These are phyloP conservation scores for Rhodotorula sp. DNA, from an alignment of 1,284 basidiomycete species.

Conservation along the genomic window DNA sequence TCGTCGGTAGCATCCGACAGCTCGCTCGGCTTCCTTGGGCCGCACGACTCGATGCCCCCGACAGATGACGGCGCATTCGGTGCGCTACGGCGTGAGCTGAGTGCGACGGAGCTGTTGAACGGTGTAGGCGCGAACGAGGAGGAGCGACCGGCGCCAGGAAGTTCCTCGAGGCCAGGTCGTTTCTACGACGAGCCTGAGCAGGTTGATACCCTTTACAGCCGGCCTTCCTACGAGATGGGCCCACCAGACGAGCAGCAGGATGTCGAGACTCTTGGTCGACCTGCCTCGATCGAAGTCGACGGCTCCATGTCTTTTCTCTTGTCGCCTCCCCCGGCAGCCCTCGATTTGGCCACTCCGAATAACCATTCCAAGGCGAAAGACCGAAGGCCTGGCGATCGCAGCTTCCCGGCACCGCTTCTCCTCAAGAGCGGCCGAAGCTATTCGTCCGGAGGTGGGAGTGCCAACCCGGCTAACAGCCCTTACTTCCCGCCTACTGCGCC, in stretches of 20 bases:
- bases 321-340: constrained; percentile 3
- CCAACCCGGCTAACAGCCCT: constrained; percentile 7
- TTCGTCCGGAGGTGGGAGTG: neutral
- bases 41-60: constrained; percentile 2
- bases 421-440: constrained; percentile 22
- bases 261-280: neutral
- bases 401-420: constrained; percentile 34
- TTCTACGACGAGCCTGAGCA: constrained; percentile 18
- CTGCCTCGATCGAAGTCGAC: neutral
- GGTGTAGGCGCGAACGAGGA: constrained; percentile 5
- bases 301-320: constrained; percentile 19
- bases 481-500: constrained; percentile 12
- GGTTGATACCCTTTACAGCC: neutral
- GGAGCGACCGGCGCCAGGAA: neutral
- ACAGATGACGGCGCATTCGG: constrained; percentile 22
- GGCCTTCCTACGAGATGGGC: neutral
- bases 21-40: constrained; percentile 10
- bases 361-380: neutral
- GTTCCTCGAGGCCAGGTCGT: neutral
- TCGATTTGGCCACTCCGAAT: neutral
- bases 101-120: neutral
- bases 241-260: neutral
- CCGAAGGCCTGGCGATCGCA: constrained; percentile 13
- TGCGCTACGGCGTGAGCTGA: constrained; percentile 27
- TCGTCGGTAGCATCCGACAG: constrained; percentile 19